Percentiles rank a stretch among this genome's conserved stretches.
These are phyloP conservation scores for Pseudogymnoascus sp. DNA, from an alignment of 2,329 filamentous ascomycete genomes.

Conservation along the genomic window DNA sequence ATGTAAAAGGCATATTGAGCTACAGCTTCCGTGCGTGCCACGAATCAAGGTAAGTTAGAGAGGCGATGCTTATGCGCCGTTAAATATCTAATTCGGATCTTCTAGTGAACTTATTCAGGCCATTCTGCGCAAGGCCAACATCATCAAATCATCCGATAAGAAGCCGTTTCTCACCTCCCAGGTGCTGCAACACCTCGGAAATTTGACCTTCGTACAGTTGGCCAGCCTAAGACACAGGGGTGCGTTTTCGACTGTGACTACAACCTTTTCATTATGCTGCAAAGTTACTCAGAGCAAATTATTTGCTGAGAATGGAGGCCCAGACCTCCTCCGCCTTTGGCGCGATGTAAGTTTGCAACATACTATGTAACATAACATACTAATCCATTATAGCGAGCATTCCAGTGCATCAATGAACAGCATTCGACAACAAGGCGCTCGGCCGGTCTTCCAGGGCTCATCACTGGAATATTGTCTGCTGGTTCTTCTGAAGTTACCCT, in stretches of 20 bases:
- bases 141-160: conserved; percentile 36
- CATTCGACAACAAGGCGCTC: conserved; percentile 81
- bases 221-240: conserved; percentile 80
- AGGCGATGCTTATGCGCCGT: neutral
- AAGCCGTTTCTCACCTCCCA: conserved; percentile 42
- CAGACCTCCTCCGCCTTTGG: conserved; percentile 51
- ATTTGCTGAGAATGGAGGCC: conserved; percentile 24
- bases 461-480: conserved; percentile 72
- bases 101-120: conserved; percentile 62
- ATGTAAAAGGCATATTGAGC: conserved; percentile 83
- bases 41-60: conserved; percentile 67
- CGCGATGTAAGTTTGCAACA: conserved; percentile 51
- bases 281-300: conserved; percentile 51
- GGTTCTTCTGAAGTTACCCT: conserved; percentile 55
- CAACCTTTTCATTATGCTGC: conserved; percentile 79
- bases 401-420: conserved; percentile 66
- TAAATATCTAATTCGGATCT: neutral
- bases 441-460: conserved; percentile 80
- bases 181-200: conserved; percentile 60
- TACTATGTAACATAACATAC: conserved; percentile 5
- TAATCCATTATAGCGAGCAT: conserved; percentile 43
- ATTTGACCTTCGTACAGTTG: conserved; percentile 74
- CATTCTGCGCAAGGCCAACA: conserved; percentile 48
- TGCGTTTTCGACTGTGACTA: conserved; percentile 86
- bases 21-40: conserved; percentile 95